Conservation (phyloP, 2,329 filamentous ascomycete species). For the Acephala macrosclerotiorum region DNA sequence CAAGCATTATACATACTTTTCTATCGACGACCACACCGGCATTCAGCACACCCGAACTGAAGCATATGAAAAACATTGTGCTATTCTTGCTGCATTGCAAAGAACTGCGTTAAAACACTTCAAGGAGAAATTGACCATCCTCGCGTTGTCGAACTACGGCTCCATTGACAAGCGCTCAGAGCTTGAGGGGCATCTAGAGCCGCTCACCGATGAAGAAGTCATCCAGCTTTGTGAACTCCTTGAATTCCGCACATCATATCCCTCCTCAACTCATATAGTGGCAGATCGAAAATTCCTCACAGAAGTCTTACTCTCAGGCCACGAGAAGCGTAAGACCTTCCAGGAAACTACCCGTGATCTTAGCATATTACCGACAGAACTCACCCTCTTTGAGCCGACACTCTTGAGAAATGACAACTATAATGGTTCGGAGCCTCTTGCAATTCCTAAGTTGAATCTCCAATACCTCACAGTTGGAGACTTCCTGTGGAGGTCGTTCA, state of each 20-base stretch:
- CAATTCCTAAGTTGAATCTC: constrained; percentile 92
- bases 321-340: constrained; percentile 82
- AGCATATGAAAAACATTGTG: constrained; percentile 82
- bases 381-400: constrained; percentile 78
- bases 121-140: constrained; percentile 87
- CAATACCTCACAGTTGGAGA: constrained; percentile 96
- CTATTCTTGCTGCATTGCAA: constrained; percentile 79
- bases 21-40: constrained; percentile 90
- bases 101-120: constrained; percentile 80
- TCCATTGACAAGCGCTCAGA: constrained; percentile 84
- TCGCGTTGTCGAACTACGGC: constrained; percentile 91
- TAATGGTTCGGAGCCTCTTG: constrained; percentile 84
- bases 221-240: constrained; percentile 72
- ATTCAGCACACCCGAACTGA: constrained; percentile 75
- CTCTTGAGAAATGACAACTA: constrained; percentile 86
- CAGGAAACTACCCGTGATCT: constrained; percentile 78
- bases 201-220: constrained; percentile 78
- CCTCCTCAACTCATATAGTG: constrained; percentile 69
- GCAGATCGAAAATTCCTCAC: constrained; percentile 69
- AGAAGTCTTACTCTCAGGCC: constrained; percentile 76
- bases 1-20: constrained; percentile 85
- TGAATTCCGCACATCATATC: constrained; percentile 84
- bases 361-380: constrained; percentile 84
- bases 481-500: constrained; percentile 94
- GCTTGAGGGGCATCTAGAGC: constrained; percentile 76